Percentiles rank a stretch among this genome's conserved stretches.
These are phyloP conservation scores for Cercospora beticola DNA, from an alignment of 2,329 filamentous ascomycete genomes.

Conservation along the genomic window DNA sequence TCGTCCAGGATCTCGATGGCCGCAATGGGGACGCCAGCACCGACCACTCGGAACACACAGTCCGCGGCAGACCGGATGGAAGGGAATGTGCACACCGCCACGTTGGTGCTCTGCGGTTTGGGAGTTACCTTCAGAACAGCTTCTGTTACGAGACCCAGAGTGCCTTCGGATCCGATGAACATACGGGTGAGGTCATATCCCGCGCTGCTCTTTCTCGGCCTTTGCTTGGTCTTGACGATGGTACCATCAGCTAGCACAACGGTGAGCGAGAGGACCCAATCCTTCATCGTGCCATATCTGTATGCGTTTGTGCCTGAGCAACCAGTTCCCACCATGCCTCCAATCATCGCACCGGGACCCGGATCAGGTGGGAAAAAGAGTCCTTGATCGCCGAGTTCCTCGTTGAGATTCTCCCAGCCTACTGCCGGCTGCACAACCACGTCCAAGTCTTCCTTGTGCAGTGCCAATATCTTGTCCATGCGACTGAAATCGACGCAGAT, in stretches of 20 bases:
- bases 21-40: slow-evolving; percentile 77
- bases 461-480: slow-evolving; percentile 76
- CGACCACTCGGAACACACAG: slow-evolving; percentile 78
- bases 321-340: slow-evolving; percentile 79
- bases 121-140: slow-evolving; percentile 84
- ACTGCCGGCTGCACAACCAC: slow-evolving; percentile 65
- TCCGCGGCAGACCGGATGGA: slow-evolving; percentile 70
- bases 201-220: slow-evolving; percentile 84
- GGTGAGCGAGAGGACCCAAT: slow-evolving; percentile 85
- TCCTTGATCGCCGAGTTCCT: slow-evolving; percentile 66
- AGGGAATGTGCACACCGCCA: slow-evolving; percentile 69
- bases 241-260: slow-evolving; percentile 90
- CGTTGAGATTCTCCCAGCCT: slow-evolving; percentile 84
- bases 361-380: slow-evolving; percentile 93
- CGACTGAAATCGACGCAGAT: slow-evolving; percentile 81
- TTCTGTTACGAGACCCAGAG: slow-evolving; percentile 86
- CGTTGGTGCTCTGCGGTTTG: slow-evolving; percentile 73
- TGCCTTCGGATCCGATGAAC: slow-evolving; percentile 89
- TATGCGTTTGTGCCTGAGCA: slow-evolving; percentile 85
- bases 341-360: slow-evolving; percentile 88
- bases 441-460: slow-evolving; percentile 70
- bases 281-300: slow-evolving; percentile 90
- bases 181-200: slow-evolving; percentile 89
- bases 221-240: slow-evolving; percentile 82
- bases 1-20: slow-evolving; percentile 94